Percentiles rank a stretch among this genome's conserved stretches.
Evolutionary conservation across 495 filamentous ascomycete species (phyloP).

Genomic region (Platismatia glauca): DNA sequence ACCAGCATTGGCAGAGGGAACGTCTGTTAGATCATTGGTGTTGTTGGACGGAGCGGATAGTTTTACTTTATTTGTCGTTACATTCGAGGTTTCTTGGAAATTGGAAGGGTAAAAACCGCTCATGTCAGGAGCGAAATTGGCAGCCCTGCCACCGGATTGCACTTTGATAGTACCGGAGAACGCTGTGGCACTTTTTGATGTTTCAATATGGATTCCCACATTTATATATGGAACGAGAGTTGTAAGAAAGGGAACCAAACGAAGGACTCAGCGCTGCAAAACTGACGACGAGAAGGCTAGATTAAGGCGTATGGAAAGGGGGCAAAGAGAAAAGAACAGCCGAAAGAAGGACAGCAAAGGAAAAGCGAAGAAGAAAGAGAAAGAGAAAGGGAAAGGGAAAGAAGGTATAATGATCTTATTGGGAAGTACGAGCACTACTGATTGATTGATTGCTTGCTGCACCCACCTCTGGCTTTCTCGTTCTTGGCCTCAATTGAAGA

Average conservation of each 20-base stretch:
- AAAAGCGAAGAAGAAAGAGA: background rate
- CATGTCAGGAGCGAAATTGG: constrained; percentile 1
- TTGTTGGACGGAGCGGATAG: background rate
- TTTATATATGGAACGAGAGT: background rate
- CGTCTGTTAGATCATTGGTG: background rate
- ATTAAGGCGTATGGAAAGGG: background rate
- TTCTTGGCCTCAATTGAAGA: background rate
- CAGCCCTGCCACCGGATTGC: background rate
- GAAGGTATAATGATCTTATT: background rate
- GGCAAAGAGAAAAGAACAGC: background rate
- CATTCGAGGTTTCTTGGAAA: background rate
- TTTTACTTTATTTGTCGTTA: background rate
- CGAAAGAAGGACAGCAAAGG: background rate
- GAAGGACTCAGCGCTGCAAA: background rate
- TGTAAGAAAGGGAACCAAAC: background rate
- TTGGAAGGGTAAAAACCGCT: constrained; percentile 1
- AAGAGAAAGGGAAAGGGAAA: background rate
- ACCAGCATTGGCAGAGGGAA: constrained; percentile 3
- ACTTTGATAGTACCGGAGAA: background rate
- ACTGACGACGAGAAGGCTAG: background rate
- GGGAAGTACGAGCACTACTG: background rate
- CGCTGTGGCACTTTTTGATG: background rate
- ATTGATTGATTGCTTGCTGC: background rate
- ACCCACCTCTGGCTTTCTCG: background rate
- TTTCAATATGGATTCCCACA: background rate